Evolutionary conservation across 2,329 filamentous ascomycete genomes (phyloP).

Genomic region (Exophiala lecanii-corni): DNA sequence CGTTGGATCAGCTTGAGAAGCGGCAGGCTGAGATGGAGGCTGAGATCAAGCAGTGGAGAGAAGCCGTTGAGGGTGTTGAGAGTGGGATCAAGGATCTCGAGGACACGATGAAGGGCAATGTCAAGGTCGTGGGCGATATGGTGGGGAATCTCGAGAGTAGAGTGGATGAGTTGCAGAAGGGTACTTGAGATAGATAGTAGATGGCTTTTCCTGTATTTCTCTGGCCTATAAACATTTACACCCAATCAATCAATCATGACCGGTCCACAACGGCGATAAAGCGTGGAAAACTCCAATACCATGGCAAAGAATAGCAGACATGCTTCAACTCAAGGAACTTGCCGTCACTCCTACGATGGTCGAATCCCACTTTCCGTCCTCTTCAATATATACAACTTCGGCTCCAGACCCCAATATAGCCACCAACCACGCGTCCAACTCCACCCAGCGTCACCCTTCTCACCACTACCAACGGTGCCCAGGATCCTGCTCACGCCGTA

Average conservation of each 20-base stretch:
- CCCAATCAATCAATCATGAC: too few species aligned
- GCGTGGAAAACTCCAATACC: too few species aligned
- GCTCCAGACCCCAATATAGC: slow-evolving; percentile 51
- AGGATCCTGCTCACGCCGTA: slow-evolving; percentile 26
- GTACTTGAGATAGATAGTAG: too few species aligned
- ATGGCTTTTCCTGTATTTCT: too few species aligned
- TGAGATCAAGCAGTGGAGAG: slow-evolving; percentile 82
- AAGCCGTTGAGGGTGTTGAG: slow-evolving; percentile 75
- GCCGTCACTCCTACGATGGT: slow-evolving; percentile 5
- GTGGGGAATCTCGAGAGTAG: slow-evolving; percentile 80
- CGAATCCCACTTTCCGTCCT: slow-evolving; percentile 23
- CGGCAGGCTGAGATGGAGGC: slow-evolving; percentile 75
- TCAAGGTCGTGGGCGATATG: slow-evolving; percentile 81
- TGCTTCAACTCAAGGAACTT: too few species aligned
- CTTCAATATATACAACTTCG: slow-evolving; percentile 50
- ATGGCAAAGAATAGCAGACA: too few species aligned
- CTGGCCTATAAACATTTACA: too few species aligned
- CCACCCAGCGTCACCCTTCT: neutral
- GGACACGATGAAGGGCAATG: slow-evolving; percentile 68
- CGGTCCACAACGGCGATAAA: too few species aligned
- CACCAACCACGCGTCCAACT: slow-evolving; percentile 48
- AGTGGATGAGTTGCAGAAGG: slow-evolving; percentile 38
- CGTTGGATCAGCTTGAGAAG: slow-evolving; percentile 70
- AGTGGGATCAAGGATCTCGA: slow-evolving; percentile 66
- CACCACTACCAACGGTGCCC: slow-evolving; percentile 19